Base-by-base conservation (phyloP, 208 protist species). In the Trypanosoma cruzi region DNA sequence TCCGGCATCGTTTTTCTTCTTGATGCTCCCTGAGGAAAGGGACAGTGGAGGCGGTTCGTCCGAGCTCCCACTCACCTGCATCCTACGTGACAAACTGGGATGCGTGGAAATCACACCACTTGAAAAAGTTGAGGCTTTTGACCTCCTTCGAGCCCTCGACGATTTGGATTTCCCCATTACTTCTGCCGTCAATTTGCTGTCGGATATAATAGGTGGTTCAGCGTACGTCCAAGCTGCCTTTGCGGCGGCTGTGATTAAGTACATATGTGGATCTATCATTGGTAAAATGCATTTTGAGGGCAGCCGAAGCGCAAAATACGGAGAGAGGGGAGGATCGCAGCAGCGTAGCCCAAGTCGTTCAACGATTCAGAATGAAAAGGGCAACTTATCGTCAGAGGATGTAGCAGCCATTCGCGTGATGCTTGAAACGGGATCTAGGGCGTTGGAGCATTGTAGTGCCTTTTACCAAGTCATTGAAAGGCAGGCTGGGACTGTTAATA, bases 61-160 rank as follows among this genome's bases (percentile, higher is more conserved):
- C 1, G 57, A 59, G 16, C 37, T 64, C 0, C 54, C 26, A 0
- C 54, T 76, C n/a, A 50, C 42, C 16, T 18, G 11, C 22, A 66
- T 76, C 48, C n/a, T 76, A 37, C 71, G 55, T 26, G 64, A 71
- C 24, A 50, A 37, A 13, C 46, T 71, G 3, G 28, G n/a, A 26
- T 76, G 55, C 20, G 20, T 10, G 20, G 55, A 65, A 5, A 22
- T 56, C 10, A 52, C 32, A 24, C 14, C 31, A 26, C 64, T 76
- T 52, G 71, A 76, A 40, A 76, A 76, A 28, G 32, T 48, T 11
- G 71, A 71, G 5, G 63, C 64, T 11, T 61, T 76, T 22, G 62
- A 61, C 16, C 44, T 68, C 6, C 34, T 76, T 13, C 7, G 54
- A 34, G 18, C 42, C 14, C 64, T 76, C 42, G 44, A 61, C 3